Evolutionary conservation across 1,284 basidiomycete species (phyloP), one percentile per base, ranked within the genome.

Genomic region (Ceratobasidium sp.): DNA sequence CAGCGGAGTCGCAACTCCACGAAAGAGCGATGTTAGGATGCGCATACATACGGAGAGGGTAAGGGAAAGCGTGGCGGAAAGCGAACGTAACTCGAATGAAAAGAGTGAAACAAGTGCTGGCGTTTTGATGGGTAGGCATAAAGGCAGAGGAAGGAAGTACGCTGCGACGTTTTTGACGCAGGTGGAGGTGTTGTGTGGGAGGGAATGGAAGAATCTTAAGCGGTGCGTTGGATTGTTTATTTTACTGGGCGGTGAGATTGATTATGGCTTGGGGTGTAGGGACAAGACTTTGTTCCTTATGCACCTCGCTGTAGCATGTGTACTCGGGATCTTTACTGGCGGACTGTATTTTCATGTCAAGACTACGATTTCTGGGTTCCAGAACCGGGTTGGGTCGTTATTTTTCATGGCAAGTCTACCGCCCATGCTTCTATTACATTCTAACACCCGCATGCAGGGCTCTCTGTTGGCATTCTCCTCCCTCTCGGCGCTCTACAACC

Each of bases 401-500:
- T 96, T 97, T 85, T 97, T 96, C 88, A 81, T 96, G 79, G 92
- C 92, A 77, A 75, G 88, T 82, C 49, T 53, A 27, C 53, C 53
- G 5, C 22, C 14, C 7, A 24, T 29, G 8, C 24, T n/a, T 39
- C n/a, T n/a, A n/a, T 51, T 29, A 63, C 11, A 22, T 29, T 24
- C 22, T 22, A 41, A 3, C 13, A 11, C 2, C 24, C 6, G 22
- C 24, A 29, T 29, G 16, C 75, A 93, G 91, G 93, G 94, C 53
- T 89, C 93, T 9, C 86, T 96, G 13, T 89, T 96, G 66, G 92
- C 94, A 0, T 96, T 97, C 82, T 94, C 93, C 0, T 89, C 93
- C 0, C 83, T 97, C 49, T 95, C 93, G 77, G 94, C 95, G 0
- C 81, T 98, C 71, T 93, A 94, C 81, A 95, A 95, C 78, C 85